Evolutionary conservation across 2,329 filamentous ascomycete species (phyloP).

Genomic region (Trichophyton verrucosum): DNA sequence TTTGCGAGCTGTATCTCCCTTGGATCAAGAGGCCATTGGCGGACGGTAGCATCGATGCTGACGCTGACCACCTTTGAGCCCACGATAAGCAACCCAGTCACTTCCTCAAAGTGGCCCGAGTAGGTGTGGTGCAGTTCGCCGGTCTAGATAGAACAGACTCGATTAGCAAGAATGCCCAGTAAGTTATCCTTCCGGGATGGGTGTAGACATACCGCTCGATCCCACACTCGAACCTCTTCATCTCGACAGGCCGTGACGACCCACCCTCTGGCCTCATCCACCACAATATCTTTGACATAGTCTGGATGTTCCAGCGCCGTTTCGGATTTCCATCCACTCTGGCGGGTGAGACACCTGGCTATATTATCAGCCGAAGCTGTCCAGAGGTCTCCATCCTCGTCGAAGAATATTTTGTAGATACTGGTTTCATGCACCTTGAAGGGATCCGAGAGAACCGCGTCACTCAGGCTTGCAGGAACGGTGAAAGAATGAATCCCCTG

Average conservation of each 20-base stretch:
- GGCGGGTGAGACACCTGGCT: slow-evolving; percentile 62
- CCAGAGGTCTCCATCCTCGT: slow-evolving; percentile 65
- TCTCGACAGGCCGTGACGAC: slow-evolving; percentile 80
- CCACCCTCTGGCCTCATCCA: slow-evolving; percentile 58
- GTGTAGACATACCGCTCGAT: slow-evolving; percentile 39
- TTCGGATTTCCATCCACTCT: slow-evolving; percentile 56
- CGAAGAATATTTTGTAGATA: slow-evolving; percentile 69
- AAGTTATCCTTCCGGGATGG: not conserved
- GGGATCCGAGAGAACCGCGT: slow-evolving; percentile 46
- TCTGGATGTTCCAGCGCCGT: slow-evolving; percentile 69
- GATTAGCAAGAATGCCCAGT: slow-evolving; percentile 20
- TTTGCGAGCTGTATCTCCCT: slow-evolving; percentile 45
- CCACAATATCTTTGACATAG: slow-evolving; percentile 72
- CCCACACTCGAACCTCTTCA: slow-evolving; percentile 86
- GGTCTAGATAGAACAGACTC: slow-evolving; percentile 30
- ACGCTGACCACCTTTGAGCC: slow-evolving; percentile 56
- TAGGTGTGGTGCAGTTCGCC: slow-evolving; percentile 63
- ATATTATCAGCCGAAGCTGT: slow-evolving; percentile 87
- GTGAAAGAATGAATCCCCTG: slow-evolving; percentile 60
- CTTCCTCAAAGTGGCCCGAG: slow-evolving; percentile 82
- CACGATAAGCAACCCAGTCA: slow-evolving; percentile 64
- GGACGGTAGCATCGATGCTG: slow-evolving; percentile 77
- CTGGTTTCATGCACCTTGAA: slow-evolving; percentile 81
- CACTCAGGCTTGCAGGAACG: slow-evolving; percentile 21
- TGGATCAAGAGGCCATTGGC: slow-evolving; percentile 64